Evolutionary conservation across 495 filamentous ascomycete species (phyloP), one percentile per base, ranked within the genome.

Genomic region (Pseudotulostoma volvatum): DNA sequence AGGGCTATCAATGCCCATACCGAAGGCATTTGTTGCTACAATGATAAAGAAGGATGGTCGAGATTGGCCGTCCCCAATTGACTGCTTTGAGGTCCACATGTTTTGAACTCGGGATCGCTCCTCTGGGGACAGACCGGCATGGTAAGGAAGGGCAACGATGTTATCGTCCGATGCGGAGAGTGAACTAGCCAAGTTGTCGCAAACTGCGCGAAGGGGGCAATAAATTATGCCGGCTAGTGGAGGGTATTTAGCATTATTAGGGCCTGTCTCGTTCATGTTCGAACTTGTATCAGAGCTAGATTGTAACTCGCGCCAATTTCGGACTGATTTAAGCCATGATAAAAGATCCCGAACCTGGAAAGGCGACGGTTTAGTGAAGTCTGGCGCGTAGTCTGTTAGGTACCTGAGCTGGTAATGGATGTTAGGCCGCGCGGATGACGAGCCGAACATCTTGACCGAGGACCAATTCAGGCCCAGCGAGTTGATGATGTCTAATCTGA

Each of bases 1-100:
- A 19, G 87, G 73, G 56, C 93, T 94, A 50, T 95, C 86, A 47
- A 97, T 95, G 3, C 88, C 88, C 88, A 97, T 95, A 4, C 88
- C 88, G 44, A 95, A 95, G 0, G 88, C 88, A 2, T 84, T 95
- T 0, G 88, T 95, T 3, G 88, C 88, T 31, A 95, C 82, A 33
- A 95, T 86, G 35, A 95, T 77, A 47, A 87, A 83, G 54, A 90
- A 93, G 4, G 77, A 75, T 7, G 52, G 54, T 16, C 34, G 15
- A 9, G 34, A 33, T 31, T 35, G 42, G 1, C 46, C 40, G 14
- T 44, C 32, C 2, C 37, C 34, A 11, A 31, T 14, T 9, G 67
- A 60, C 33, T 72, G 66, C 44, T 81, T 79, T 11, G 70, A 70
- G 28, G 90, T 73, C 88, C 88, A 96, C 23, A 74, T 72, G 3